Evolutionary conservation across 1,284 basidiomycete genomes (phyloP).

Genomic region (Trametes hirsuta): DNA sequence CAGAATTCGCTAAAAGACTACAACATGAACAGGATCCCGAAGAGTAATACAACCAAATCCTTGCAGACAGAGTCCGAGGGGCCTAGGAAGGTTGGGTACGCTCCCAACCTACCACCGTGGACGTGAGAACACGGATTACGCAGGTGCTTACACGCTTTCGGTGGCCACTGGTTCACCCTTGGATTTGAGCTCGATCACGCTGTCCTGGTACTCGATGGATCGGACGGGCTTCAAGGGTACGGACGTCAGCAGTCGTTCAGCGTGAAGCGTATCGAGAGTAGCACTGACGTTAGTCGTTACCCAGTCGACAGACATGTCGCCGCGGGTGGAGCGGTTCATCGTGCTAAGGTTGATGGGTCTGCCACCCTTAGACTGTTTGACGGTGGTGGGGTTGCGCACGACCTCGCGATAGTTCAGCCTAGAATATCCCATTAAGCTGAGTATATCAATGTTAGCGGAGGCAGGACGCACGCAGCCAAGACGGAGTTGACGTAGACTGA

Average conservation of each 20-base stretch:
- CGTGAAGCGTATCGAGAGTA: too few species aligned
- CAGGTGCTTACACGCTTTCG: background rate
- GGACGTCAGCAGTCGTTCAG: background rate
- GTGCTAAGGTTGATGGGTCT: background rate
- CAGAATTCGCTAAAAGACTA: too few species aligned
- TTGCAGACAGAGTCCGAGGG: too few species aligned
- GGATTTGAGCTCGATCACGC: background rate
- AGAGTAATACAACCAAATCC: too few species aligned
- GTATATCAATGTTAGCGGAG: background rate
- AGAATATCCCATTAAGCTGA: too few species aligned
- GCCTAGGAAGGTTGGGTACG: too few species aligned
- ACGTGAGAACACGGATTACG: background rate
- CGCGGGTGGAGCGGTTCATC: background rate
- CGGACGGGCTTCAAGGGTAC: background rate
- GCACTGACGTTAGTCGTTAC: background rate
- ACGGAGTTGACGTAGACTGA: conserved; percentile 11
- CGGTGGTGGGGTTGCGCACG: background rate
- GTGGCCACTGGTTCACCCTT: background rate
- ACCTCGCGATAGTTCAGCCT: background rate
- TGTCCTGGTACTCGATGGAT: background rate
- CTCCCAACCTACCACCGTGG: too few species aligned
- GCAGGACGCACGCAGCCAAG: conserved; percentile 5
- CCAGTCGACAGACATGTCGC: background rate
- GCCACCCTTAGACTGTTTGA: background rate
- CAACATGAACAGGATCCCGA: too few species aligned